Base-by-base conservation (phyloP, 148 eudicot species). In the Amaranthus cruentus region DNA sequence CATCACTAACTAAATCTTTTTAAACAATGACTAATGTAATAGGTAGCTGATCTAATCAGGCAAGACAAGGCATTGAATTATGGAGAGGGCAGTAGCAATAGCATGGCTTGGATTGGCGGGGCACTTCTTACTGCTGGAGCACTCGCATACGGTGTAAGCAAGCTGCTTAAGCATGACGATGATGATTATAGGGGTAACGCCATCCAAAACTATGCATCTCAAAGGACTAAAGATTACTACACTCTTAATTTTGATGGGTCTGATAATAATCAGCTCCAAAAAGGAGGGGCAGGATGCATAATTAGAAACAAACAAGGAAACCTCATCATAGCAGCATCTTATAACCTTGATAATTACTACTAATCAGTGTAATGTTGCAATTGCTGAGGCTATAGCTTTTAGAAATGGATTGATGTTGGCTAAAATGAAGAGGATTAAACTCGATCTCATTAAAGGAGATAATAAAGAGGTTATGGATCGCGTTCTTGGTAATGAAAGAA, bases 211-310 rank as follows among this genome's bases (percentile, higher is more conserved):
- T 7, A 69, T 9, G 13, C 57, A 9, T 55, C 47, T 38, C 42
- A 55, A 3, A 14, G 3, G 28, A 21, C 0, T 11, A 3, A 2
- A 18, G 21, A 21, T 18, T 28, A 15, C 15, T 72, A 7, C 50
- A 48, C 28, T 51, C 64, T 73, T 11, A 58, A 73, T 21, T 61
- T 49, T 52, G 46, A 47, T 38, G 76, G 76, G 28, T 62, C 59
- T 3, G 76, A 73, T 21, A 62, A 55, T 5, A 73, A 73, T 66
- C 76, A 73, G 47, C 15, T 50, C 14, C 50, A 73, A 42, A 51
- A 53, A 4, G 76, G 68, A 7, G 54, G 68, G 51, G 69, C 76
- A 13, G 76, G 76, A 62, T 73, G 76, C 43, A 73, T 73, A 51
- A 62, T 73, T 3, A 51, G 13, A 61, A 62, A 73, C 60, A 52